Evolutionary conservation across 2,329 filamentous ascomycete genomes (phyloP).

Genomic region (Apiospora malaysiana): DNA sequence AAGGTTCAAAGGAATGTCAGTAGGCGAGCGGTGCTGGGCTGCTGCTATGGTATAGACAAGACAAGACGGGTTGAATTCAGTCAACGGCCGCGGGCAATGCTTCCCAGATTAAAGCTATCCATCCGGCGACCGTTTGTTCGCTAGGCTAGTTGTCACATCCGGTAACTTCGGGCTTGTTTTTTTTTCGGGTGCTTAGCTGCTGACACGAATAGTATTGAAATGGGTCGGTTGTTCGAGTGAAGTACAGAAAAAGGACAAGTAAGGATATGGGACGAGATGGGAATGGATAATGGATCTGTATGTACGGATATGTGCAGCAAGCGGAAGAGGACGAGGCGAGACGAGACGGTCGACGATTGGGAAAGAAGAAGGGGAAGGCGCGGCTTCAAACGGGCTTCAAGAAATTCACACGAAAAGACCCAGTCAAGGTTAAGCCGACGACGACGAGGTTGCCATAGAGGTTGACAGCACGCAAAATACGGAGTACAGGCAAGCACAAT

Average conservation of each 20-base stretch:
- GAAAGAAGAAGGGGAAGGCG: not conserved
- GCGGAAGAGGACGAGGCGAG: not conserved
- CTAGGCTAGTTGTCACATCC: constrained; percentile 7
- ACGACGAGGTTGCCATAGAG: not conserved
- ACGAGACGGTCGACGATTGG: not conserved
- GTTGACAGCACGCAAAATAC: not conserved
- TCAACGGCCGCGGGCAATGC: constrained; percentile 18
- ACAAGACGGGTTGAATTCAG: not conserved
- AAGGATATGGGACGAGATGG: not conserved
- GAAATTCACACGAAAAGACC: not conserved
- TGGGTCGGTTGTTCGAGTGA: not conserved
- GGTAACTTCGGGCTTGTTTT: constrained; percentile 8
- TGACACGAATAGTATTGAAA: not conserved
- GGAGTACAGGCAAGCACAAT: not conserved
- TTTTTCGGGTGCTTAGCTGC: not conserved
- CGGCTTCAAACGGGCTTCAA: constrained; percentile 3
- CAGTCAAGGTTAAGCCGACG: not conserved
- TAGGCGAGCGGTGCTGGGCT: too few relatives aligned
- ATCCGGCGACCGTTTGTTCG: constrained; percentile 18
- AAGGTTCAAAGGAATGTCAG: constrained; percentile 12
- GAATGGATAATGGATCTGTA: not conserved
- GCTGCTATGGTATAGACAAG: too few relatives aligned
- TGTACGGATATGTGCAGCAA: not conserved
- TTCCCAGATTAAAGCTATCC: constrained; percentile 15
- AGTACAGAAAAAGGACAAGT: not conserved